Base-by-base conservation (phyloP, 257 asterid species). In the Osmanthus fragrans region DNA sequence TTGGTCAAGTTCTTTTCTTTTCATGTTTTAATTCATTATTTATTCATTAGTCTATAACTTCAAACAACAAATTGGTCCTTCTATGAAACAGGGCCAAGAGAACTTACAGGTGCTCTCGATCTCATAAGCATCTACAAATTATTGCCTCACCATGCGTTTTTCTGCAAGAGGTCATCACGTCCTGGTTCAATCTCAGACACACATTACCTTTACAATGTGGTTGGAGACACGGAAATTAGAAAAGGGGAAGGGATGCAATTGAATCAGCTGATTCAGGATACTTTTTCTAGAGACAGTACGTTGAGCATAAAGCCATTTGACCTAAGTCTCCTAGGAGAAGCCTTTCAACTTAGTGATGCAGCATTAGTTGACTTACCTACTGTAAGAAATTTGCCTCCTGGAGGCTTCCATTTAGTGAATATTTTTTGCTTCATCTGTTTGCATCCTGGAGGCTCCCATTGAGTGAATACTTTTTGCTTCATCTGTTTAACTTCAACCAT, bases 161-260 rank as follows among this genome's bases (percentile, higher is more conserved):
- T 87, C 85, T 89, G 92, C 86, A 87, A 87, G 84, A 83, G 85
- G 49, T 73, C 89, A 13, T 70, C 27, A 25, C 27, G 81, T 30
- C 80, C 90, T 8, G 77, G 60, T 11, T 86, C 92, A 32, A 81
- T 88, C 65, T 78, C 82, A 18, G 88, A 86, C 64, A 80, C 88
- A 1, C 86, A 82, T 80, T 88, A 86, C 78, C 90, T 88, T 18
- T 25, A n/a, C 76, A 86, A 85, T 77, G 89, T 88, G 66, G 89
- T 85, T 74, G 89, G 92, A 60, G 89, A 88, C 77, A 84, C 82
- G 15, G 84, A 78, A 70, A 86, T 86, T 33, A 81, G 90, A 77
- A 85, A 84, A 82, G 92, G 93, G 39, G 88, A 89, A 79, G 91
- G 88, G 39, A 85, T 85, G 88, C 89, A 89, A 77, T 80, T 89